These are phyloP conservation scores for Corymbia citriodora DNA, from an alignment of 441 rosid species.

Conservation along the genomic window DNA sequence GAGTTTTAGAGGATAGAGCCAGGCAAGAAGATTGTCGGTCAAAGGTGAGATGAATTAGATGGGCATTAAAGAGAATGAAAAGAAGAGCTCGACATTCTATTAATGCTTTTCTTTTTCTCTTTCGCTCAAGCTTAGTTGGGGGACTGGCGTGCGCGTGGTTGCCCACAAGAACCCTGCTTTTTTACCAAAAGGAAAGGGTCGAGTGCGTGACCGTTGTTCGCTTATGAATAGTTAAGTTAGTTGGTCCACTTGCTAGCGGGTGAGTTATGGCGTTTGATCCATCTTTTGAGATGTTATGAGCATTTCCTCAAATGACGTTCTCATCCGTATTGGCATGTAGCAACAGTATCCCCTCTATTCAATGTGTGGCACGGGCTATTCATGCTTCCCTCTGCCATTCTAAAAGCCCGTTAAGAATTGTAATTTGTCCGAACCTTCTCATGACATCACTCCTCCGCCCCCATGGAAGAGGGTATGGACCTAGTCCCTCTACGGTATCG, in stretches of 20 bases:
- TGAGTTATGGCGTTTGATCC: not conserved
- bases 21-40: not conserved
- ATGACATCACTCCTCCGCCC: fast-evolving
- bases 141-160: not conserved
- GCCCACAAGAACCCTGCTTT: not conserved
- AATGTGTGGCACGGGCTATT: not conserved
- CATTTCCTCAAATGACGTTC: not conserved
- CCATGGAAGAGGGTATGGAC: not conserved
- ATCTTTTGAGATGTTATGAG: not conserved
- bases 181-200: not conserved
- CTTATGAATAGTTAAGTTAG: not conserved
- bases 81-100: not conserved
- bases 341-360: not conserved
- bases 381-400: fast-evolving
- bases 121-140: not conserved
- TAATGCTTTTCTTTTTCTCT: not conserved
- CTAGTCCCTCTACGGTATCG: not conserved
- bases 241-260: not conserved
- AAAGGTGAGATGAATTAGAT: not conserved
- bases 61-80: not conserved
- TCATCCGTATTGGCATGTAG: not conserved
- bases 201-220: fast-evolving
- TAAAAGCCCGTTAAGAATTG: not conserved
- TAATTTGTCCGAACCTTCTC: fast-evolving
- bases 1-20: not conserved